Evolutionary conservation across 2,329 filamentous ascomycete species (phyloP), one percentile per base, ranked within the genome.

Genomic region (Botrytis aclada): DNA sequence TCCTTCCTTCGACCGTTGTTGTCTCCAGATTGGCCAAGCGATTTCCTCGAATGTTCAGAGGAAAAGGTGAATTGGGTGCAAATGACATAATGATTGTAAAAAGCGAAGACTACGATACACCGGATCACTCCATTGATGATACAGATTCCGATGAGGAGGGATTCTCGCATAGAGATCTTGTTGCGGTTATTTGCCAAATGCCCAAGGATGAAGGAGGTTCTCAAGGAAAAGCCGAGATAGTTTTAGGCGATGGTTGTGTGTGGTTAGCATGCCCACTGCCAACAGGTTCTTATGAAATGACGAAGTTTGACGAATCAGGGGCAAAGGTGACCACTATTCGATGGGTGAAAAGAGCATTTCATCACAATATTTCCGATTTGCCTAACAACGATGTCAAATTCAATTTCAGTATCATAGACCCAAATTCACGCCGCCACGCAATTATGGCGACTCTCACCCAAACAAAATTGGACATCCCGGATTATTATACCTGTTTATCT

Each of bases 391-490:
- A 88, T 64, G 83, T 82, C 73, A 89, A 88, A 79, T 95, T 90
- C 83, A 93, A 89, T 14, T 95, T 95, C 80, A 94, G 91, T 82
- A 88, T 93, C 75, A 90, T 95, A 77, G 88, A 92, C 77, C 88
- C 92, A 0, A 86, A 87, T 64, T 88, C 87, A 14, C 86, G 91
- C 47, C 88, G 90, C 20, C 93, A 95, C 79, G 92, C 93, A 7
- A 88, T 95, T 78, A 87, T 95, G 82, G 93, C 91, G 0, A 88
- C 86, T 3, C 84, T 95, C 62, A 90, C 88, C 5, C 86, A 86
- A 20, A 85, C 85, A 7, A 88, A 86, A 20, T 86, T 95, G 43
- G 89, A 93, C 67, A 87, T 95, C 65, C 88, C 89, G 74, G 90
- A 95, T 76, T 85, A 84, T 4, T 95, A 93, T 80, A 88, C 85